Evolutionary conservation across 225 moss, liverwort and hornwort species (phyloP).

Genomic region (Climacium dendroides): DNA sequence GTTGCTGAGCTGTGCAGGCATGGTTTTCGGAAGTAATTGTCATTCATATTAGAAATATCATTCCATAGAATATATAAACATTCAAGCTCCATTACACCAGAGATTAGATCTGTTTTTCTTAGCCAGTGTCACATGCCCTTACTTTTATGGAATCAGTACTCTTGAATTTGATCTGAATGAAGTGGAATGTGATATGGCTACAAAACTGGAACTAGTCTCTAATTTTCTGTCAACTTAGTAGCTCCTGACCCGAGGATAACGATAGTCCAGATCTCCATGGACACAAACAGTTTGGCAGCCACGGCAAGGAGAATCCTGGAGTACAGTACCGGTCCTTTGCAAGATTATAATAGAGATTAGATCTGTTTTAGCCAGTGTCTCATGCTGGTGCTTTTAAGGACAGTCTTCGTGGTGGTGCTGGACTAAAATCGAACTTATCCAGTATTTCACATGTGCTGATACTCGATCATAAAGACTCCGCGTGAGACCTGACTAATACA

Average conservation of each 20-base stretch:
- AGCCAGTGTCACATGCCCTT: background rate
- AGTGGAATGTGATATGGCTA: background rate
- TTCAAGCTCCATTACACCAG: background rate
- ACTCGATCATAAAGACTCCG: background rate
- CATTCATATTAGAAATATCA: background rate
- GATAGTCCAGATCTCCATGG: background rate
- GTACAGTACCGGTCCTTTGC: background rate
- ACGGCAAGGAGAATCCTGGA: background rate
- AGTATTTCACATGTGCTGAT: background rate
- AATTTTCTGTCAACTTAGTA: background rate
- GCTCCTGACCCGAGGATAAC: background rate
- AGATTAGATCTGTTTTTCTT: background rate
- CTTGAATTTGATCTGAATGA: no score
- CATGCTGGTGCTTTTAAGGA: background rate
- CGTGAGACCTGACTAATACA: rapidly evolving
- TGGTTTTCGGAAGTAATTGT: background rate
- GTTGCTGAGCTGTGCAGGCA: background rate
- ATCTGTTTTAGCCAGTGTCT: background rate
- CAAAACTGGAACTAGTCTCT: background rate
- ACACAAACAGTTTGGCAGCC: background rate
- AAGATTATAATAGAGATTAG: background rate
- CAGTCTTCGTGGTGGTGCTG: background rate
- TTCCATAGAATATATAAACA: background rate
- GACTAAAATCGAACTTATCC: background rate
- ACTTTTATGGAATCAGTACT: background rate